phyloP scores from a whole-genome alignment of 148 eudicot species.

The Fagopyrum esculentum region DNA sequence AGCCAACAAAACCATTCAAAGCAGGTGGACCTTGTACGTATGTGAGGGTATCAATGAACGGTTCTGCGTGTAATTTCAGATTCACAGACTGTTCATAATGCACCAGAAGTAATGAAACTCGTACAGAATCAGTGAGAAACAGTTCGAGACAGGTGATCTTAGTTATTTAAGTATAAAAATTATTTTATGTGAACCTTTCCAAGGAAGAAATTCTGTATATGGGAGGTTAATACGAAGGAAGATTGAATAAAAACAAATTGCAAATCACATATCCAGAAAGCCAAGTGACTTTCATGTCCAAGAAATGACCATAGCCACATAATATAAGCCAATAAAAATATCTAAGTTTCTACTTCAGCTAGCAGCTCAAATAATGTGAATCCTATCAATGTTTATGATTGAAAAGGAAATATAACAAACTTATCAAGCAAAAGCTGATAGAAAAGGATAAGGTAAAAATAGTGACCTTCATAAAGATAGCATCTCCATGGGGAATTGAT shows the following conservation, averaged over 20 bases:
- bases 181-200: not conserved
- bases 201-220: not conserved
- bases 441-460: not conserved
- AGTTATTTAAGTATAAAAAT: not conserved
- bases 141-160: not conserved
- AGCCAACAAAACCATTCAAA: not conserved
- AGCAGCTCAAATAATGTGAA: not conserved
- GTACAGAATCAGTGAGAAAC: not conserved
- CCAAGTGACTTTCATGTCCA: conserved; percentile 1
- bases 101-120: not conserved
- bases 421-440: not conserved
- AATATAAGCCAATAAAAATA: not conserved
- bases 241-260: not conserved
- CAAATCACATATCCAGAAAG: not conserved
- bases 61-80: not conserved
- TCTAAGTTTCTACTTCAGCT: not conserved
- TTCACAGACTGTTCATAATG: not conserved
- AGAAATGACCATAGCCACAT: not conserved
- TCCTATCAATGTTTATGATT: not conserved
- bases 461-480: conserved; percentile 52
- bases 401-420: not conserved
- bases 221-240: not conserved
- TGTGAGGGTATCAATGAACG: not conserved
- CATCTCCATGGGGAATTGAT: conserved; percentile 45
- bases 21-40: not conserved